Base-by-base conservation (phyloP, 306 rosid genomes). In the Datisca glomerata region DNA sequence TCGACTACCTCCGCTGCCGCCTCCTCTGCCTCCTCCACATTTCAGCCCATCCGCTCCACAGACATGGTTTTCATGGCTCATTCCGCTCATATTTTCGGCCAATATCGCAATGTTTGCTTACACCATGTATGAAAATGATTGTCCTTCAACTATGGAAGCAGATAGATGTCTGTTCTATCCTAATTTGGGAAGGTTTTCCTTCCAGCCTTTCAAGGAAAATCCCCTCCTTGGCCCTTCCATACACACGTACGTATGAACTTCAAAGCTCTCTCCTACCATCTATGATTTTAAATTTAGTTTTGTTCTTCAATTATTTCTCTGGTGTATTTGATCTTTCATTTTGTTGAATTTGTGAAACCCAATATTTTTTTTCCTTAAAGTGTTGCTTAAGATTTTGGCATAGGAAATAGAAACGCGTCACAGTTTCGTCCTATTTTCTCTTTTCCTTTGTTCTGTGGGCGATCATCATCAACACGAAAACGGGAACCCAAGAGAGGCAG, bases 161-260 rank as follows among this genome's bases (percentile, higher is more conserved):
- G 40, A 45, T 1, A 21, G 8, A 2, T 89, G 98, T 44, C 46
- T 89, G 36, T 28, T 72, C 48, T 3, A 16, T 7, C 3, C 57
- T 1, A 18, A 43, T 4, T 47, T 89, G 12, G 81, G 75, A 20
- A 75, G 81, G 14, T 78, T 68, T 61, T 72, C 95, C 43, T 89
- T 84, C 56, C 72, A 89, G 49, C 93, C 98, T 12, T 61, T 72
- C 42, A 24, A 16, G 0, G 79, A 80, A 68, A 89, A 89, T 45
- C 69, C 71, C 22, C 86, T 84, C 64, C 63, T 89, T 37, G 98
- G 98, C 53, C 95, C 95, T 48, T 24, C 91, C 3, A 25, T 47
- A 25, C 27, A 15, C 51, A 62, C 77, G 93, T 80, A 60, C 45
- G 75, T 80, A 56, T 36, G 71, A 43, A 53, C 2, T 19, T 55